These are phyloP conservation scores for Graphilbum fragrans DNA, from an alignment of 2,329 filamentous ascomycete genomes.

Conservation along the genomic window DNA sequence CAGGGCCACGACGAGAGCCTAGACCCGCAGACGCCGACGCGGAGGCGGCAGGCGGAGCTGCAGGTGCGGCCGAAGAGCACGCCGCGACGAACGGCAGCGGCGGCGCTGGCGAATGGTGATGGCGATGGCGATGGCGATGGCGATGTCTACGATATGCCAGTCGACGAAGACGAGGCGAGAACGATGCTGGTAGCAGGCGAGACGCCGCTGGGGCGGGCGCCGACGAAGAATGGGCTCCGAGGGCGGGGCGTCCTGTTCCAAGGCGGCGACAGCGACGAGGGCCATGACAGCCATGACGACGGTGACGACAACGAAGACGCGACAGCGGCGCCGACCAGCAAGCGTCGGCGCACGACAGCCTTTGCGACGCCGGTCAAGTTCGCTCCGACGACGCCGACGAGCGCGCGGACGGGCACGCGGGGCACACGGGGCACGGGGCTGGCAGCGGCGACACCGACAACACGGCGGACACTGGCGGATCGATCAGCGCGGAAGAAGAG, in stretches of 20 bases:
- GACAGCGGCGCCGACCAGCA: constrained; percentile 2
- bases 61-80: neutral
- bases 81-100: neutral
- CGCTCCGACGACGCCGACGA: constrained; percentile 27
- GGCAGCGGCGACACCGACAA: constrained; percentile 40
- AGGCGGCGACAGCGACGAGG: neutral
- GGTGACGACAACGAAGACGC: neutral
- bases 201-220: neutral
- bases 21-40: neutral
- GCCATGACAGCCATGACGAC: too few relatives aligned
- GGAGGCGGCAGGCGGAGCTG: neutral
- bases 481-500: constrained; percentile 81
- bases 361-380: constrained; percentile 21
- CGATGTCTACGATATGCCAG: constrained; percentile 4
- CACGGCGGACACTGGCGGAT: constrained; percentile 57
- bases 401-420: constrained; percentile 18
- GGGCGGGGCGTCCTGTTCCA: too few relatives aligned
- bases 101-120: neutral
- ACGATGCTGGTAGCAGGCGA: neutral
- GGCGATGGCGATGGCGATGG: neutral
- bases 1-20: neutral
- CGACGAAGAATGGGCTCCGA: too few relatives aligned
- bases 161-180: neutral
- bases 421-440: neutral
- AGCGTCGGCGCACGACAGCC: constrained; percentile 11